These are phyloP conservation scores for Athelia psychrophila DNA, from an alignment of 1,284 basidiomycete species.

Conservation along the genomic window DNA sequence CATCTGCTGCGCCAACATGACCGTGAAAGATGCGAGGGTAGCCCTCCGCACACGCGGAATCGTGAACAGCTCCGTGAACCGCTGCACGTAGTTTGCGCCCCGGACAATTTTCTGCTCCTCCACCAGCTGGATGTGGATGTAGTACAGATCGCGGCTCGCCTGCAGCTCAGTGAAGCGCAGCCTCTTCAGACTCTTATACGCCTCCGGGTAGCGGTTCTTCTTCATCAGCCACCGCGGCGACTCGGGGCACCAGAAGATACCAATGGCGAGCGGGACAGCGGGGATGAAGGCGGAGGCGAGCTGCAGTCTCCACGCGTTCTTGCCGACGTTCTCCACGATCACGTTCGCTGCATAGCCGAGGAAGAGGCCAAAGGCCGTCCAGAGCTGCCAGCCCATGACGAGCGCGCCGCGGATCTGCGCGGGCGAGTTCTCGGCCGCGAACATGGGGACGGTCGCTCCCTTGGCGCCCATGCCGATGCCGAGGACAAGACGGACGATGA, in stretches of 20 bases:
- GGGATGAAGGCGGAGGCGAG: slow-evolving; percentile 54
- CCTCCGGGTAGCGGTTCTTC: slow-evolving; percentile 55
- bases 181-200: slow-evolving; percentile 53
- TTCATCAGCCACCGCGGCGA: slow-evolving; percentile 73
- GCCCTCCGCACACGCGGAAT: slow-evolving; percentile 69
- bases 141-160: slow-evolving; percentile 55
- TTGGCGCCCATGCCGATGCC: slow-evolving; percentile 72
- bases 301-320: slow-evolving; percentile 57
- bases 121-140: slow-evolving; percentile 57
- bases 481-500: slow-evolving; percentile 54
- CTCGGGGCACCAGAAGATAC: slow-evolving; percentile 55
- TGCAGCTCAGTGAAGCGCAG: slow-evolving; percentile 66
- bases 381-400: slow-evolving; percentile 67
- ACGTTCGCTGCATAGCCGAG: slow-evolving; percentile 52
- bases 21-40: slow-evolving; percentile 60
- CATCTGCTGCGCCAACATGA: slow-evolving; percentile 69
- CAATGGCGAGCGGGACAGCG: slow-evolving; percentile 44
- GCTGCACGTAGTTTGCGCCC: slow-evolving; percentile 41
- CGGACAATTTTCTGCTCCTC: slow-evolving; percentile 52
- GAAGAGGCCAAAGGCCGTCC: slow-evolving; percentile 57
- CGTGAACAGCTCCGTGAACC: slow-evolving; percentile 63
- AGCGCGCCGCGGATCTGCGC: slow-evolving; percentile 65
- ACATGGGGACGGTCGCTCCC: slow-evolving; percentile 57
- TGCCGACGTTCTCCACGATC: slow-evolving; percentile 38
- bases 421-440: slow-evolving; percentile 60